Base-by-base conservation (phyloP, 1,284 basidiomycete species). In the Tylopilus sp. region DNA sequence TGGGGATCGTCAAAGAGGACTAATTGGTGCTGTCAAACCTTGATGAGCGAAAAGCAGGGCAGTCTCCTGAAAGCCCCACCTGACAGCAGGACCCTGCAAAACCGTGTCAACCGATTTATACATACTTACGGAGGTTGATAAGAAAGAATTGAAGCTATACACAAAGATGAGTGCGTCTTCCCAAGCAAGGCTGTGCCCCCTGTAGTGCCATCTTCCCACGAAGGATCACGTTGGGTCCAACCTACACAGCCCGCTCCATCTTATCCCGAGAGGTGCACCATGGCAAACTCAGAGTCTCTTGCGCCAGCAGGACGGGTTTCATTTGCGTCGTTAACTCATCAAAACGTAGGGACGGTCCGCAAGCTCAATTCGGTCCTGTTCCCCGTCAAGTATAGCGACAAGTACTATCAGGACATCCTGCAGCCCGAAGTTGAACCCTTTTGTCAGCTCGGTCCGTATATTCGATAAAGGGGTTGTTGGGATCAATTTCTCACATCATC, bases 281-380 rank as follows among this genome's bases (percentile, higher is more conserved):
- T 65, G 63, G 45, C 59, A 25, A 59, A 41, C 52, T 52, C 61
- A 48, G 52, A 54, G 35, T 49, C 66, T 23, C 23, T 54, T 43
- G 42, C 66, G 21, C 53, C 63, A 51, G 57, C 65, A 47, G 62
- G 71, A 53, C 79, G 82, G 57, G 71, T 86, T 48, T 79, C 85
- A 19, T 88, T 88, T 67, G 77, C 86, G 44, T 80, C 82, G 45
- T 68, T 89, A 58, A 88, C 85, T 13, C 74, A 75, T 53, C 91
- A 92, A 65, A 94, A 88, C 71, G 74, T 90, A 51, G 86, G 86
- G 26, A 89, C 88, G 4, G 82, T 91, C 46, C 78, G 85, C 55
- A 91, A 87, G 67, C 74, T 91, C 39, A 89, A 91, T 61, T 81
- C 84, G 3, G 86, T 88, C 29, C 74, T 89, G 31, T 89, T 89